Evolutionary conservation across 1,284 basidiomycete species (phyloP).

Genomic region (Golubevia pallescens): DNA sequence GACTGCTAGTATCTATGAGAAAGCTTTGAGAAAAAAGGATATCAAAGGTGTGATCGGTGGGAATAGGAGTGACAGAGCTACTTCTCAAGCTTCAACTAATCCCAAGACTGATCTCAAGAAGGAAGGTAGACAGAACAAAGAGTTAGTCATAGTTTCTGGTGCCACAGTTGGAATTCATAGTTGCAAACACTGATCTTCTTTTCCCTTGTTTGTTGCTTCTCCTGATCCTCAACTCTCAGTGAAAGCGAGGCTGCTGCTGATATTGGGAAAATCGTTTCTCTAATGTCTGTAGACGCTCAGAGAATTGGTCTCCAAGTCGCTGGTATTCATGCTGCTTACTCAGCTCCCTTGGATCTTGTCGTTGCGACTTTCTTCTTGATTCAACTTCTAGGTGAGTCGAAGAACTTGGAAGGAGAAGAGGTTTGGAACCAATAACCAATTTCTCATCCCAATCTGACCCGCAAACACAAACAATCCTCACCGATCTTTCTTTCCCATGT

Average conservation of each 20-base stretch:
- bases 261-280: constrained; percentile 29
- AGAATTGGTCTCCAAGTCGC: constrained; percentile 12
- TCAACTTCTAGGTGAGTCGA: constrained; percentile 36
- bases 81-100: constrained; percentile 4
- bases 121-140: constrained; percentile 11
- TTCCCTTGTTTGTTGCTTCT: too few relatives aligned
- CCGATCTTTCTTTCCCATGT: too few relatives aligned
- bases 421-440: too few relatives aligned
- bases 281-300: constrained; percentile 25
- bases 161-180: too few relatives aligned
- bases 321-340: constrained; percentile 18
- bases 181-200: too few relatives aligned
- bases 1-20: constrained; percentile 85
- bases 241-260: constrained; percentile 12
- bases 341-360: constrained; percentile 9
- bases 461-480: too few relatives aligned
- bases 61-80: too few relatives aligned
- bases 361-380: constrained; percentile 29
- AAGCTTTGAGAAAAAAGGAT: constrained; percentile 83
- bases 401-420: too few relatives aligned
- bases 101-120: constrained; percentile 1
- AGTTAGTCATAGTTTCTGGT: too few relatives aligned
- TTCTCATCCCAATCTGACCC: too few relatives aligned
- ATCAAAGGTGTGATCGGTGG: constrained; percentile 78
- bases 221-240: too few relatives aligned